Conservation (phyloP, 1,139 yeast species). For the Debaryomyces robertsiae region DNA sequence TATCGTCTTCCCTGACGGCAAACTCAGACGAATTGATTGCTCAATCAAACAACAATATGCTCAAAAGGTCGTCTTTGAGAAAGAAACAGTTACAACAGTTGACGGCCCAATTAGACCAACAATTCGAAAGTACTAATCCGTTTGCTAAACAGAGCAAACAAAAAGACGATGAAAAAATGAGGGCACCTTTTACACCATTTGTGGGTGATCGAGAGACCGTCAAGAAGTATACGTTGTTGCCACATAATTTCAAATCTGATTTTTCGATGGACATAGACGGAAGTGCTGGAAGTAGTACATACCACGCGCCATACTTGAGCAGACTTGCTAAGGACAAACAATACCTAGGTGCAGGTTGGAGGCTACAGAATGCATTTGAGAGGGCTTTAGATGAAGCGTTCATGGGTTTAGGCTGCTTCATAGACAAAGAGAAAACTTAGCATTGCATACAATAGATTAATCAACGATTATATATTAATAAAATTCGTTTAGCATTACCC, state of each 20-base stretch:
- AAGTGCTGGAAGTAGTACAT: slow-evolving; percentile 59
- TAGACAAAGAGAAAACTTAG: slow-evolving; percentile 60
- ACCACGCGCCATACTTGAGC: slow-evolving; percentile 49
- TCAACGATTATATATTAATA: no score
- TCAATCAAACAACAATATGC: slow-evolving; percentile 43
- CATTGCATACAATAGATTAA: not conserved
- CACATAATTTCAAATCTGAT: slow-evolving; percentile 27
- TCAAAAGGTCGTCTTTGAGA: slow-evolving; percentile 66
- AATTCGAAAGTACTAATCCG: slow-evolving; percentile 32
- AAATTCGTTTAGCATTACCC: not conserved
- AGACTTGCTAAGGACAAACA: slow-evolving; percentile 65
- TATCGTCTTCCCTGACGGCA: slow-evolving; percentile 43
- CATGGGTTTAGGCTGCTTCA: slow-evolving; percentile 80
- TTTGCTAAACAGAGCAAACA: slow-evolving; percentile 25
- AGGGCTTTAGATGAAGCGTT: slow-evolving; percentile 87
- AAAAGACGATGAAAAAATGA: slow-evolving; percentile 22
- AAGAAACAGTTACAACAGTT: slow-evolving; percentile 68
- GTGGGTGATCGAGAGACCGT: slow-evolving; percentile 77
- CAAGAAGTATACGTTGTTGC: slow-evolving; percentile 37
- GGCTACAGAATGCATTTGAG: slow-evolving; percentile 66
- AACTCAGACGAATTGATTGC: slow-evolving; percentile 56
- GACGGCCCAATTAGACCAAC: slow-evolving; percentile 51
- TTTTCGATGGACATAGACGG: slow-evolving; percentile 52
- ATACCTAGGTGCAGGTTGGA: slow-evolving; percentile 85
- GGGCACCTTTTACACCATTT: slow-evolving; percentile 88